phyloP scores from a whole-genome alignment of 2,329 filamentous ascomycete species.

The Cercospora sesami region DNA sequence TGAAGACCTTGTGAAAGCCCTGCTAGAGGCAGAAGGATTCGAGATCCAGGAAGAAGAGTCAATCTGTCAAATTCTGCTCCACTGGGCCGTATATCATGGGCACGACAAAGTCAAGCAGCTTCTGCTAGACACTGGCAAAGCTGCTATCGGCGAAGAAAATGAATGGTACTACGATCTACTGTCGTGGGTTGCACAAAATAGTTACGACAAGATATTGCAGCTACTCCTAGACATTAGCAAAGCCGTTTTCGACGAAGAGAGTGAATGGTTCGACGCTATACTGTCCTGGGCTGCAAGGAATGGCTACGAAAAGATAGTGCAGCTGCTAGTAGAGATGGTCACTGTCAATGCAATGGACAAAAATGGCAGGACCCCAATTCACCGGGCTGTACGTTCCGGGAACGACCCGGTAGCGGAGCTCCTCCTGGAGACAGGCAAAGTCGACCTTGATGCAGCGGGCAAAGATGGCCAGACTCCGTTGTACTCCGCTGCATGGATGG shows the following conservation, averaged over 20 bases:
- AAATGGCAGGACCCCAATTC: background rate
- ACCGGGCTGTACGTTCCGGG: rapidly evolving
- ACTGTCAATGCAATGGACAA: background rate
- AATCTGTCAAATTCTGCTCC: no score
- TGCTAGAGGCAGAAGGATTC: background rate
- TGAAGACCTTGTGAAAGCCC: background rate
- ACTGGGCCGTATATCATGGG: background rate
- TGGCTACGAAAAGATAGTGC: background rate
- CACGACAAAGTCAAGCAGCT: background rate
- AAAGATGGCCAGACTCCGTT: background rate
- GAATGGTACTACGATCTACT: background rate
- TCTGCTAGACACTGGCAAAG: background rate
- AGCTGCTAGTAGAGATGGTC: no score
- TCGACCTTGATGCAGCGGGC: background rate
- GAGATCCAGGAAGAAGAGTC: background rate
- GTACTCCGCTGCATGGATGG: background rate
- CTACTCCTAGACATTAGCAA: no score
- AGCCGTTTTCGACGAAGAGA: no score
- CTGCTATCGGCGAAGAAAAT: no score
- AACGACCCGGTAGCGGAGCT: background rate
- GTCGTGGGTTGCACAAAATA: background rate
- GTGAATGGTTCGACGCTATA: no score
- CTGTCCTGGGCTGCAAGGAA: background rate
- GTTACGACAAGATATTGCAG: no score
- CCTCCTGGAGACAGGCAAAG: background rate